These are phyloP conservation scores for Podila verticillata DNA, from an alignment of 192 early-diverging fungal species.

Conservation along the genomic window DNA sequence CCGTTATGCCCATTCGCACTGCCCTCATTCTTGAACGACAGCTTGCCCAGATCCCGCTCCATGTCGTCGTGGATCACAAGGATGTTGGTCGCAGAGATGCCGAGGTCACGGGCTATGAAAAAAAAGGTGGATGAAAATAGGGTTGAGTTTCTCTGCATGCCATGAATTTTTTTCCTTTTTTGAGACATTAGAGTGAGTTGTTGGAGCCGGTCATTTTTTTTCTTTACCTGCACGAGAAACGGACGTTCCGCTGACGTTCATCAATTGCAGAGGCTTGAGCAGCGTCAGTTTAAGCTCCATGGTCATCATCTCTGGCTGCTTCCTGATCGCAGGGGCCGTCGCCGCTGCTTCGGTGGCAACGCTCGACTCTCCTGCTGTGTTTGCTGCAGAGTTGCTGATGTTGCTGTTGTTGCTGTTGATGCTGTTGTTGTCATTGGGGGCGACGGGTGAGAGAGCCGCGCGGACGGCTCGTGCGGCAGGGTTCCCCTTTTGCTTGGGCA, in stretches of 20 bases:
- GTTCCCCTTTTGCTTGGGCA: constrained; percentile 13
- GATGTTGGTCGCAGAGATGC: constrained; percentile 54
- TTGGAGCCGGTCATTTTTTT: background rate
- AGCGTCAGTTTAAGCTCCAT: constrained; percentile 59
- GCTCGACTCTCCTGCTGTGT: background rate
- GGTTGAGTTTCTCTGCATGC: background rate
- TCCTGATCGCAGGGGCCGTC: background rate
- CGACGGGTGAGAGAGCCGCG: background rate
- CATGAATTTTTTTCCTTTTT: background rate
- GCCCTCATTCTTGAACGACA: constrained; percentile 68
- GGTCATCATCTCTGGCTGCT: constrained; percentile 7
- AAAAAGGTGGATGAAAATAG: background rate
- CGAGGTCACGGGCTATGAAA: constrained; percentile 55
- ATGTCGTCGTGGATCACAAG: constrained; percentile 81
- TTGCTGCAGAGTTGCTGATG: background rate
- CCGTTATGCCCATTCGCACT: constrained; percentile 83
- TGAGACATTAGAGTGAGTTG: background rate
- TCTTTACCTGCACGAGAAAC: constrained; percentile 70
- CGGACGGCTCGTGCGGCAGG: background rate
- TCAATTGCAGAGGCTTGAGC: constrained; percentile 69
- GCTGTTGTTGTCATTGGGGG: background rate
- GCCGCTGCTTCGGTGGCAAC: background rate
- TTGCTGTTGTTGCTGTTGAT: background rate
- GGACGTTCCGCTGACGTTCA: constrained; percentile 75
- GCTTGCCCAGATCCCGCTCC: constrained; percentile 69